A percentile compares a stretch with the other conserved stretches of the same genome.
These are phyloP conservation scores for Hymenoscyphus infarciens DNA, from an alignment of 2,329 filamentous ascomycete species.

Conservation along the genomic window DNA sequence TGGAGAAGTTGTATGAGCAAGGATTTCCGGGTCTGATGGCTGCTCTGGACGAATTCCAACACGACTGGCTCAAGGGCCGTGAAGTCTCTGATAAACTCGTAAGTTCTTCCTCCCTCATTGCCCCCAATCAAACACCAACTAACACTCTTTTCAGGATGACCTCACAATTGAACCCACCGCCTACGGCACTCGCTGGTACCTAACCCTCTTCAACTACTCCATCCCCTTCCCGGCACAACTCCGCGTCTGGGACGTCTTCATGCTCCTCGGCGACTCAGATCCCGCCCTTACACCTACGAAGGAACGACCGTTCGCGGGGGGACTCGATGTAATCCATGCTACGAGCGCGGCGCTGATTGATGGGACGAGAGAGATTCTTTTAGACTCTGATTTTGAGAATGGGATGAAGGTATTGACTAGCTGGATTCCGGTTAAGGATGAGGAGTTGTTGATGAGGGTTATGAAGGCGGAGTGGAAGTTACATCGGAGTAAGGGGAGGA, in stretches of 20 bases:
- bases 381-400: slow-evolving; percentile 95
- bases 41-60: slow-evolving; percentile 80
- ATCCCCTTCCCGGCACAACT: slow-evolving; percentile 93
- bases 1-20: slow-evolving; percentile 77
- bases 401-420: slow-evolving; percentile 96
- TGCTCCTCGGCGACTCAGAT: slow-evolving; percentile 80
- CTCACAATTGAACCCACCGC: slow-evolving; percentile 80
- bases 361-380: slow-evolving; percentile 79
- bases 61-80: slow-evolving; percentile 72
- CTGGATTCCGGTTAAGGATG: slow-evolving; percentile 90
- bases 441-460: slow-evolving; percentile 89
- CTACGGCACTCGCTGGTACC: slow-evolving; percentile 96
- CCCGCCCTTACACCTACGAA: slow-evolving; percentile 34
- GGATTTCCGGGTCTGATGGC: slow-evolving; percentile 86
- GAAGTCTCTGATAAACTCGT: slow-evolving; percentile 80
- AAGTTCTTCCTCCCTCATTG: slow-evolving; percentile 39
- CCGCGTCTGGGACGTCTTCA: slow-evolving; percentile 96
- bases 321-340: slow-evolving; percentile 85
- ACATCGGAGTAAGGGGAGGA: slow-evolving; percentile 43
- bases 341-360: slow-evolving; percentile 87
- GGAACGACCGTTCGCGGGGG: slow-evolving; percentile 50
- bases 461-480: slow-evolving; percentile 82
- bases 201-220: slow-evolving; percentile 95
- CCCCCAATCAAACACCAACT: slow-evolving; percentile 15
- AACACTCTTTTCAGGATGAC: slow-evolving; percentile 51